These are phyloP conservation scores for Crithidia fasciculata DNA, from an alignment of 208 protist species.

Conservation along the genomic window DNA sequence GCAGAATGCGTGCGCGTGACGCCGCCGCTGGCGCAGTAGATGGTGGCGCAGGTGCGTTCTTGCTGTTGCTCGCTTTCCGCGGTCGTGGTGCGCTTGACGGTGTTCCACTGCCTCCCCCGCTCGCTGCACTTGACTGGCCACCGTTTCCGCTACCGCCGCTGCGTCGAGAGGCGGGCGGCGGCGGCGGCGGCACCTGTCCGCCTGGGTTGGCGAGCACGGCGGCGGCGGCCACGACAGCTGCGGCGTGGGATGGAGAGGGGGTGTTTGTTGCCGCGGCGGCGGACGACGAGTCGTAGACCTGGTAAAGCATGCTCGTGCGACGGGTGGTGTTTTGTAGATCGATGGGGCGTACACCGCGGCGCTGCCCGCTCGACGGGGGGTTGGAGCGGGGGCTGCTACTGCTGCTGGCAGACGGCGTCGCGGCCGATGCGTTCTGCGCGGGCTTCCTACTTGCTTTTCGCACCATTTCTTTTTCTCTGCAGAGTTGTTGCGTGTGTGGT, in stretches of 20 bases:
- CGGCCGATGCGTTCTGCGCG: background rate
- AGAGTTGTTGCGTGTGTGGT: too few relatives aligned
- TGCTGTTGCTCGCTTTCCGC: too few relatives aligned
- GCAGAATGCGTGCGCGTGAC: background rate
- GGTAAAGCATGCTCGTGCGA: constrained; percentile 5
- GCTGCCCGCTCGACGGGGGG: background rate
- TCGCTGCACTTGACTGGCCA: background rate
- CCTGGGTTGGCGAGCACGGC: constrained; percentile 16
- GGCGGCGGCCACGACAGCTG: constrained; percentile 8
- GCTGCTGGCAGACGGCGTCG: background rate
- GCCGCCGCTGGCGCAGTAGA: background rate
- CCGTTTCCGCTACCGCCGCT: background rate
- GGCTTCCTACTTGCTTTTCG: constrained; percentile 11
- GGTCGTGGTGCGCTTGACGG: too few relatives aligned
- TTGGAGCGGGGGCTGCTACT: background rate
- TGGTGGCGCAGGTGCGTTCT: background rate
- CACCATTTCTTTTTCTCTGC: background rate
- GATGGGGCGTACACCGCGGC: background rate
- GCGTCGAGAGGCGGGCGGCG: background rate
- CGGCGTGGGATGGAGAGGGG: constrained; percentile 14
- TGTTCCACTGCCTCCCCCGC: background rate
- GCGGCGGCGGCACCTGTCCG: background rate
- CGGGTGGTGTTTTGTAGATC: constrained; percentile 12
- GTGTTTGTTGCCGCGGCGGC: background rate
- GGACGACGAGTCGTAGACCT: constrained; percentile 14